Base-by-base conservation (phyloP, 2,329 filamentous ascomycete species). In the Orbilia javanica region DNA sequence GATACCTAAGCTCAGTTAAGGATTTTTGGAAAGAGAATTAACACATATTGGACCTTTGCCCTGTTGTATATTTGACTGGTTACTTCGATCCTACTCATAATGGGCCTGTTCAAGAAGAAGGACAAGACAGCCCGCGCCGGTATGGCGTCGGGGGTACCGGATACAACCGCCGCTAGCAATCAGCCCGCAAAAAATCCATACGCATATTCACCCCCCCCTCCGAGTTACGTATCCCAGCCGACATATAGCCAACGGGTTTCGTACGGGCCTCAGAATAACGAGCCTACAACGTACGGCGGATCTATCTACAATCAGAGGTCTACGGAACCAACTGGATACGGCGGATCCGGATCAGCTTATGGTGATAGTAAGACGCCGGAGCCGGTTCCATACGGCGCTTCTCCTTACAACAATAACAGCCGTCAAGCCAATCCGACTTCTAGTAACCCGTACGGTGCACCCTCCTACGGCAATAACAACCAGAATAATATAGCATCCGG, bases 91-190 rank as follows among this genome's bases (percentile, higher is more conserved):
- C 46, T 13, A 25, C 20, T 34, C 42, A 39, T 5, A 18, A 73
- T 73, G 69, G 69, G 69, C 10, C 25, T 73, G n/a, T 73, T 73
- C 48, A 65, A 60, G 31, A 73, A 50, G 44, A 73, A 73, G 29
- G 60, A 65, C 29, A 73, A 73, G 34, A 57, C 69, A 5, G 60
- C 48, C 25, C 34, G 36, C 29, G 3, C 27, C 25, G 60, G 36
- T 8, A 48, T 39, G 6, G 53, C 55, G 1, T 22, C 57, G 39
- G 42, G 42, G 20, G 39, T 31, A 25, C 39, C 67, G 7, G 25
- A 52, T 34, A 20, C 36, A 39, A 39, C 66, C 39, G 50, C 1
- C 11, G 18, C 53, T 22, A 18, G 15, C 10, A 6, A 25, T 7
- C 60, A 64, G 42, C 2, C n/a, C 10, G 3, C 39, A 18, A 34